phyloP scores from a whole-genome alignment of 441 rosid genomes.

The Melastoma candidum region DNA sequence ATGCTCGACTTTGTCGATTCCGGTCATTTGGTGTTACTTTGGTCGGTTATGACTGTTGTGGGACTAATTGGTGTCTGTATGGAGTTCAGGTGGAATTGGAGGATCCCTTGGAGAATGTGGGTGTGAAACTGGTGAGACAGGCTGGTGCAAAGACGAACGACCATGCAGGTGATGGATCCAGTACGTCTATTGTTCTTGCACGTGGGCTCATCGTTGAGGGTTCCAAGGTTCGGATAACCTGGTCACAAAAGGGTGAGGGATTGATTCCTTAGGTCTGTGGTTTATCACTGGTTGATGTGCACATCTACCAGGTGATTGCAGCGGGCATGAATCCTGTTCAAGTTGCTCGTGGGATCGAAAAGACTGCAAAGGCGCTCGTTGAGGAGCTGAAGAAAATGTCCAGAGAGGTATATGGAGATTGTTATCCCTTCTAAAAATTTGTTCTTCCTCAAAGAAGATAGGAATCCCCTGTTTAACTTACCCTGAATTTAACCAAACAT shows the following conservation, averaged over 20 bases:
- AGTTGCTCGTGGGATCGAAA: slow-evolving; percentile 75
- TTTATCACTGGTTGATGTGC: neutral
- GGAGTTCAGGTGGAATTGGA: slow-evolving; percentile 66
- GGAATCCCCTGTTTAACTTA: neutral
- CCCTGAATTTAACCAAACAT: neutral
- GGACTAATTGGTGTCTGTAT: neutral
- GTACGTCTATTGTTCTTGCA: slow-evolving; percentile 82
- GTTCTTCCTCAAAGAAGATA: neutral
- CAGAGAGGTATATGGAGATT: slow-evolving; percentile 46
- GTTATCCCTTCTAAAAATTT: neutral
- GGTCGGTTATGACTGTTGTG: neutral
- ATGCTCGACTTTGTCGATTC: slow-evolving; percentile 4
- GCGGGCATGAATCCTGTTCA: slow-evolving; percentile 40
- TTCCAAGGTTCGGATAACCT: slow-evolving; percentile 38
- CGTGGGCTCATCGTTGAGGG: slow-evolving; percentile 87
- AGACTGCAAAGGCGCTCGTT: slow-evolving; percentile 64
- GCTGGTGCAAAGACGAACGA: slow-evolving; percentile 92
- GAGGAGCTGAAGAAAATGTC: slow-evolving; percentile 77
- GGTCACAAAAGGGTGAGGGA: neutral
- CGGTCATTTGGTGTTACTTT: neutral
- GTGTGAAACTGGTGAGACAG: slow-evolving; percentile 92
- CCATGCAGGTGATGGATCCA: slow-evolving; percentile 91
- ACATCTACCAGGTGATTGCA: neutral
- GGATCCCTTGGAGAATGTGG: slow-evolving; percentile 86
- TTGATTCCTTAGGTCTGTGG: neutral